phyloP scores from a whole-genome alignment of 768 basidiomycete species.

The Lactifluus echinatus region DNA sequence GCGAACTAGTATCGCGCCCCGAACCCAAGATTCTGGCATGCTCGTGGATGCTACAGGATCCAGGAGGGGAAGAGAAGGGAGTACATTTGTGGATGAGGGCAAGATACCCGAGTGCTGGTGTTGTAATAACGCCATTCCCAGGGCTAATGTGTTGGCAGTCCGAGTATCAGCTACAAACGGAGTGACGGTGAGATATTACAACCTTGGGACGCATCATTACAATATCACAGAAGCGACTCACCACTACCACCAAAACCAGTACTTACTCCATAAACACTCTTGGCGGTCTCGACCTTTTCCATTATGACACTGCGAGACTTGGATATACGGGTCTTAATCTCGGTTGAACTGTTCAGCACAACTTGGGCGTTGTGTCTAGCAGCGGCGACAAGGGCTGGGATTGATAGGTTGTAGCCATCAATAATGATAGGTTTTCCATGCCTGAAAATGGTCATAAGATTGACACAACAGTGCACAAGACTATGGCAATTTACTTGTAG shows the following conservation, averaged over 20 bases:
- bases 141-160: slow-evolving; percentile 60
- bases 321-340: slow-evolving; percentile 44
- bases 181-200: slow-evolving; percentile 10
- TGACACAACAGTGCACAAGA: neutral
- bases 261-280: slow-evolving; percentile 77
- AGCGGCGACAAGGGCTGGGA: slow-evolving; percentile 69
- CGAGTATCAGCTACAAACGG: slow-evolving; percentile 59
- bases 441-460: slow-evolving; percentile 31
- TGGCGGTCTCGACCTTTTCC: slow-evolving; percentile 55
- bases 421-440: slow-evolving; percentile 53
- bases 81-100: slow-evolving; percentile 45
- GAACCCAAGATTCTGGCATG: slow-evolving; percentile 86
- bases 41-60: slow-evolving; percentile 58
- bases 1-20: slow-evolving; percentile 78
- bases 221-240: slow-evolving; percentile 22
- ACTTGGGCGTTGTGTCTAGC: slow-evolving; percentile 54
- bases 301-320: slow-evolving; percentile 56
- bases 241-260: slow-evolving; percentile 86
- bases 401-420: slow-evolving; percentile 62
- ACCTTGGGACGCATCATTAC: too few species aligned
- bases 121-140: slow-evolving; percentile 78
- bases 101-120: slow-evolving; percentile 73
- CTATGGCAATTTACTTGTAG: slow-evolving; percentile 44
- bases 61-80: slow-evolving; percentile 53
- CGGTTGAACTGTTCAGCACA: slow-evolving; percentile 39